phyloP scores from a whole-genome alignment of 2,329 filamentous ascomycete genomes.

The Verticillium albo-atrum region DNA sequence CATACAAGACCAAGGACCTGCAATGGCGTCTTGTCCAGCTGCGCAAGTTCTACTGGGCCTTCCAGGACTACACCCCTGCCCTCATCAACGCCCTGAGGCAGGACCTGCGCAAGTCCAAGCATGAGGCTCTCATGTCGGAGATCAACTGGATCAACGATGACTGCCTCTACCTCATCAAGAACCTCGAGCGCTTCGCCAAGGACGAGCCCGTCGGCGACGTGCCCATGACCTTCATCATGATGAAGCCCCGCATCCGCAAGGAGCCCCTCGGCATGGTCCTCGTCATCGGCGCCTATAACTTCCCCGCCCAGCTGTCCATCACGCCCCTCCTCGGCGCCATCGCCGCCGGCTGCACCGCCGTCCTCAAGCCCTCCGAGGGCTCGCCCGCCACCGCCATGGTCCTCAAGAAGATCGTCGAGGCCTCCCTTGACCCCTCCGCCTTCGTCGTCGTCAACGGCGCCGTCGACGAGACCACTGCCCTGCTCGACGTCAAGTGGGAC shows the following conservation, averaged over 20 bases:
- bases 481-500: conserved; percentile 89
- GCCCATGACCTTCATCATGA: conserved; percentile 59
- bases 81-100: conserved; percentile 70
- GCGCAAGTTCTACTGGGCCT: conserved; percentile 89
- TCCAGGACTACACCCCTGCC: conserved; percentile 71
- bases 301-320: conserved; percentile 77
- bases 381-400: conserved; percentile 73
- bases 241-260: conserved; percentile 75
- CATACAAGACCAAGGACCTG: conserved; percentile 77
- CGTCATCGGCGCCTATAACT: conserved; percentile 93
- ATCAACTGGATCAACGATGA: conserved; percentile 76
- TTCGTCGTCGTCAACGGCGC: conserved; percentile 79
- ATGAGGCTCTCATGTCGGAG: conserved; percentile 72
- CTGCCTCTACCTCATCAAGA: conserved; percentile 71
- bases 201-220: conserved; percentile 75
- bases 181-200: conserved; percentile 76
- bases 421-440: conserved; percentile 69
- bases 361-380: conserved; percentile 88
- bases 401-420: conserved; percentile 72
- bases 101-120: conserved; percentile 74
- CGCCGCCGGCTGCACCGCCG: conserved; percentile 81
- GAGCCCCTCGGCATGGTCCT: conserved; percentile 81
- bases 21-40: conserved; percentile 82
- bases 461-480: conserved; percentile 71
- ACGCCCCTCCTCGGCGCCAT: conserved; percentile 85